These are phyloP conservation scores for Oenanthe sinensis DNA, from an alignment of 129 eudicot genomes.

Conservation along the genomic window DNA sequence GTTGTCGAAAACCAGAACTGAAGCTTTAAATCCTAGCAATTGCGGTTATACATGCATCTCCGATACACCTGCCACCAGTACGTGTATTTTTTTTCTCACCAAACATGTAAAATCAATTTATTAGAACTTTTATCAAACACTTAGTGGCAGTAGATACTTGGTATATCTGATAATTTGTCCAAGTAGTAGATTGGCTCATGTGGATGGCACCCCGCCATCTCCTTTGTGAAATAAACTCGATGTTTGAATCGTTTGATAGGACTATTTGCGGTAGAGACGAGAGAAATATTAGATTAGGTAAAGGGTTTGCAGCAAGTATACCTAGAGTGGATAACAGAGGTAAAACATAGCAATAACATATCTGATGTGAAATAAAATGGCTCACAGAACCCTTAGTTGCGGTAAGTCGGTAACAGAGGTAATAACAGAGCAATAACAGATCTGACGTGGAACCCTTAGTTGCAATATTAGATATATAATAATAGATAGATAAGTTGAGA, in stretches of 20 bases:
- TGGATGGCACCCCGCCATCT: not conserved
- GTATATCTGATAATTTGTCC: not conserved
- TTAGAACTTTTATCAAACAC: not conserved
- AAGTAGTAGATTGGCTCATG: not conserved
- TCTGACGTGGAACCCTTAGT: not conserved
- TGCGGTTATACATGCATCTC: too few species aligned
- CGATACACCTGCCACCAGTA: too few species aligned
- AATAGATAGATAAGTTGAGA: too few species aligned
- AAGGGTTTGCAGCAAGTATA: not conserved
- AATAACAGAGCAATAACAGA: too few species aligned
- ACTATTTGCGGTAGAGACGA: not conserved
- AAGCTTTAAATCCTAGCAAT: too few species aligned
- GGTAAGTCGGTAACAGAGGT: too few species aligned
- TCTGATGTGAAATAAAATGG: not conserved
- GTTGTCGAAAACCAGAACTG: too few species aligned
- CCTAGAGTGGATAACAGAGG: not conserved
- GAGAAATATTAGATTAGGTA: not conserved
- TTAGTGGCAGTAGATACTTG: not conserved
- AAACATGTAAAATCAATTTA: too few species aligned
- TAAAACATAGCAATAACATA: not conserved
- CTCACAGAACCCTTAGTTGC: too few species aligned
- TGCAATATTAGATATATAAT: too few species aligned
- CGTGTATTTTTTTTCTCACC: too few species aligned
- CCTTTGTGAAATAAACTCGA: too few species aligned
- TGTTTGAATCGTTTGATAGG: not conserved